A percentile compares a stretch with the other conserved stretches of the same genome.
phyloP scores from a whole-genome alignment of 441 rosid species.

The Mallotus japonicus region DNA sequence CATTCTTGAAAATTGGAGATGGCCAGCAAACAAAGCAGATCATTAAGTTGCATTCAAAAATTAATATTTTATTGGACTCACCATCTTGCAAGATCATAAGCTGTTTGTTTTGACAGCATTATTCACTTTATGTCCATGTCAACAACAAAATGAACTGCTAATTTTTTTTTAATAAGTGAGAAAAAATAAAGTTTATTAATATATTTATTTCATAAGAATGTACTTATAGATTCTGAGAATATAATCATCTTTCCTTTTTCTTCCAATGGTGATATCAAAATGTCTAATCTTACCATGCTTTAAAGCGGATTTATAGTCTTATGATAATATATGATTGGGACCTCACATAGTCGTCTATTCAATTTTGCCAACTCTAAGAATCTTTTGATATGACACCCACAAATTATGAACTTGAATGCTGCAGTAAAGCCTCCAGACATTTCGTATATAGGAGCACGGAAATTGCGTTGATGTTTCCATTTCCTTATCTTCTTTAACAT shows the following conservation, averaged over 20 bases:
- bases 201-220: not conserved
- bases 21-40: too few relatives aligned
- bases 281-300: constrained; percentile 20
- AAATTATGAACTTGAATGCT: too few relatives aligned
- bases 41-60: too few relatives aligned
- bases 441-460: too few relatives aligned
- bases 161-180: too few relatives aligned
- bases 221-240: not conserved
- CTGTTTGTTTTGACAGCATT: constrained; percentile 4
- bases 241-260: constrained; percentile 6
- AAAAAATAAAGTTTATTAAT: too few relatives aligned
- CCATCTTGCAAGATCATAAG: not conserved
- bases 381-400: constrained; percentile 21
- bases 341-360: constrained; percentile 13
- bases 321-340: not conserved
- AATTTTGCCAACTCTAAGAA: constrained; percentile 11
- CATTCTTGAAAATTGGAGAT: too few relatives aligned
- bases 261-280: constrained; percentile 18
- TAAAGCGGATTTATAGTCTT: constrained; percentile 2
- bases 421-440: too few relatives aligned
- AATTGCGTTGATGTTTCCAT: too few relatives aligned
- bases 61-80: not conserved
- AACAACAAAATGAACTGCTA: constrained; percentile 7
- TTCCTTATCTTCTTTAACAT: too few relatives aligned
- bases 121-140: constrained; percentile 12